Evolutionary conservation across 176 grass and related monocot genomes (phyloP).

Genomic region (Alloteropsis semialata): DNA sequence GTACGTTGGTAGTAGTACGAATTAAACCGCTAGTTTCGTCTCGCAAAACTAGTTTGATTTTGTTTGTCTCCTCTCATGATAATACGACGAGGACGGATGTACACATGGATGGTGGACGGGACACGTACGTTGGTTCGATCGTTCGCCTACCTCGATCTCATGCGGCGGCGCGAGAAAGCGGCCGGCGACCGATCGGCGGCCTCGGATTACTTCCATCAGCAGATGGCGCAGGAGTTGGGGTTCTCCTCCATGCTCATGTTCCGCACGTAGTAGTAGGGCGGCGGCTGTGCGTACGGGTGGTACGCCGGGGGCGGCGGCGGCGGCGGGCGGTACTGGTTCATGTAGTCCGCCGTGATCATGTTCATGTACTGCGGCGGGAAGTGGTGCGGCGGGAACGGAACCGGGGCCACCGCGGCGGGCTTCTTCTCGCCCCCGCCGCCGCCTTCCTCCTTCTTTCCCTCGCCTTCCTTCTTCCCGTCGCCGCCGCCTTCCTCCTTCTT

Average conservation of each 20-base stretch:
- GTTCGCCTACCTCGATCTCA: background rate
- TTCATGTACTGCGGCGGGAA: conserved; percentile 26
- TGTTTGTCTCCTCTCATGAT: background rate
- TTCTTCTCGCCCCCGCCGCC: conserved; percentile 9
- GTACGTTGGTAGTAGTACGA: background rate
- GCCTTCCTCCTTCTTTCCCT: background rate
- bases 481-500: background rate
- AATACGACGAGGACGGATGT: background rate
- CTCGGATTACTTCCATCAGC: background rate
- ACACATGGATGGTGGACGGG: background rate
- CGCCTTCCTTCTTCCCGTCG: background rate
- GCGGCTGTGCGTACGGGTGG: conserved; percentile 25
- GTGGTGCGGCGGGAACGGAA: background rate
- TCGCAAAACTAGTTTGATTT: background rate
- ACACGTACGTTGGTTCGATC: background rate
- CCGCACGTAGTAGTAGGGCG: conserved; percentile 47
- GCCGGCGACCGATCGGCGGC: no score
- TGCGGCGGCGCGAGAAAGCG: conserved; percentile 3
- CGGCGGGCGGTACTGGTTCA: conserved; percentile 45
- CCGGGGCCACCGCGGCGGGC: background rate
- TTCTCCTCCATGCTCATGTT: conserved; percentile 85
- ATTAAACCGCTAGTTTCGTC: background rate
- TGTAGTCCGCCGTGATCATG: conserved; percentile 37
- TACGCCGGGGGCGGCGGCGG: conserved; percentile 5
- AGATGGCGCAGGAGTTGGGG: conserved; percentile 78